phyloP scores from a whole-genome alignment of 2,329 filamentous ascomycete species.

The Penicillium oxalicum region DNA sequence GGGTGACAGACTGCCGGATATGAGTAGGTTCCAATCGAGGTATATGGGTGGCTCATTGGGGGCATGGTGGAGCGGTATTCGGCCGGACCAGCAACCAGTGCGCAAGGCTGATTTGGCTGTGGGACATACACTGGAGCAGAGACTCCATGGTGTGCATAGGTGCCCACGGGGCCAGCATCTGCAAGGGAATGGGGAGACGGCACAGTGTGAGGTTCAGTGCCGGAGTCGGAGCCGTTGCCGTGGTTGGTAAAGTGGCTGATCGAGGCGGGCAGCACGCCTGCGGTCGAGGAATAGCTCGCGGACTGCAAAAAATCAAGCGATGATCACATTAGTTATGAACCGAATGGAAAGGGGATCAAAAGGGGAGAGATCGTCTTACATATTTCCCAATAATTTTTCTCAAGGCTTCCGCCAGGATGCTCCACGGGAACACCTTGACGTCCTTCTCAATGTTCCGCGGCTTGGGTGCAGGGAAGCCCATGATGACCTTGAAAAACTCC shows the following conservation, averaged over 20 bases:
- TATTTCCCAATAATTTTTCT: constrained; percentile 99
- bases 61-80: constrained; percentile 36
- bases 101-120: constrained; percentile 27
- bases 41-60: constrained; percentile 28
- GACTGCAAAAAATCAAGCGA: constrained; percentile 42
- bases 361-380: constrained; percentile 40
- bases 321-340: too few relatives aligned
- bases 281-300: constrained; percentile 64
- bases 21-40: constrained; percentile 25
- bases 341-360: too few relatives aligned
- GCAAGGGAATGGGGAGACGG: constrained; percentile 46
- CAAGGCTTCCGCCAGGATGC: constrained; percentile 74
- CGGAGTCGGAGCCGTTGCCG: constrained; percentile 42
- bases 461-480: constrained; percentile 93
- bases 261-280: constrained; percentile 40
- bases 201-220: constrained; percentile 44
- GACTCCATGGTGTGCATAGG: constrained; percentile 38
- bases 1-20: constrained; percentile 31
- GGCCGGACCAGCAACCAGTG: constrained; percentile 27
- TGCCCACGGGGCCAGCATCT: constrained; percentile 40
- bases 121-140: constrained; percentile 43
- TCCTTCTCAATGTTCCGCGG: constrained; percentile 98
- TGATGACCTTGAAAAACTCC: constrained; percentile 98
- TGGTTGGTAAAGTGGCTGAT: constrained; percentile 37
- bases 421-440: constrained; percentile 98